Evolutionary conservation across 495 filamentous ascomycete genomes (phyloP), one percentile per base, ranked within the genome.

Genomic region (Penicillium parvum): DNA sequence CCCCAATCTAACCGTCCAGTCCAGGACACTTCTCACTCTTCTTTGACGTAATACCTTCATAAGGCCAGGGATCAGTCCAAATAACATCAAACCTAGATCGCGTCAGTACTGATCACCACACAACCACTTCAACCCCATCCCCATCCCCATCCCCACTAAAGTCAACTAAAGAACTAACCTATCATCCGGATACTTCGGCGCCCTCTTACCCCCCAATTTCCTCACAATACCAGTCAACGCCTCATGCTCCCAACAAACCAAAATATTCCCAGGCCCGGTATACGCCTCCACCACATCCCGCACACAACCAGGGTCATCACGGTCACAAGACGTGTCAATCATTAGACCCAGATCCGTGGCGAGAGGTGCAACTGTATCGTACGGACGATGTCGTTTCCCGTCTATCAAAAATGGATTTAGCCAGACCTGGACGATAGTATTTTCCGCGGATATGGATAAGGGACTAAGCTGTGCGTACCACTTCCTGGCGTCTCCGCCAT

Each of bases 231-330:
- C 64, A n/a, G 61, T 68, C 29, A 76, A 50, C 10, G 55, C 49
- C 19, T 63, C 57, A 48, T 81, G 76, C 45, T 80, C 68, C 77
- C 77, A 80, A 63, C 75, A 81, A 32, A 81, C 69, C 5, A 81
- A 52, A 7, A 81, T 72, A 48, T 81, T 81, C 20, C 74, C 74
- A 0, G 50, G 42, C 2, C 75, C 74, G 0, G 48, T 20, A 22
- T 76, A 79, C 1, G 27, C 46, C 3, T 74, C 49, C 1, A 77
- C 67, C 1, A 64, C 66, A 3, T 74, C 45, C 39, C 63, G 60
- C 3, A 78, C 76, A 32, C 70, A 77, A 5, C 64, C 43, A 0
- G 52, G 35, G 34, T 81, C 75, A 38, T 75, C 66, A 1, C 71
- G 69, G 45, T 65, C 61, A 47, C 69, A 72, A 6, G 74, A 75